phyloP scores from a whole-genome alignment of 306 rosid genomes.

The Sesbania bispinosa region DNA sequence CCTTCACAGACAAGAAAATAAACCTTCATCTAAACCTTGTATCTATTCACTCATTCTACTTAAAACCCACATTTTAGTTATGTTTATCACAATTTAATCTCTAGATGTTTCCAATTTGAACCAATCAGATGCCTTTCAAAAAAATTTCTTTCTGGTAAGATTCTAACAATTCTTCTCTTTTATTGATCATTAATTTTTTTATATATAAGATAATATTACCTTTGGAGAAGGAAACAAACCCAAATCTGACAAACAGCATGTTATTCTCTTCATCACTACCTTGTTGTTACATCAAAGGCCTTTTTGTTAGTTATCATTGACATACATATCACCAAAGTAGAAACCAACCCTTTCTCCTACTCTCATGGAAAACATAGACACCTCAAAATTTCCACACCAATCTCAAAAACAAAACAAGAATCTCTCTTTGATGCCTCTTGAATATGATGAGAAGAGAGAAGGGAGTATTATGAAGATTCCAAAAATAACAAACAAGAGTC shows the following conservation, averaged over 20 bases:
- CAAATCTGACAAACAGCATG: conserved; percentile 40
- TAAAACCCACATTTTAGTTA: conserved; percentile 15
- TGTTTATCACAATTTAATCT: neutral
- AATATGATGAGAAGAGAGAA: conserved; percentile 22
- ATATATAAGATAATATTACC: conserved; percentile 3
- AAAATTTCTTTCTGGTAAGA: conserved; percentile 23
- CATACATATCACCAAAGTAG: conserved; percentile 26
- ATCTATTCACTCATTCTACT: neutral
- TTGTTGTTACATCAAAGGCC: conserved; percentile 17
- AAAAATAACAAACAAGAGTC: conserved; percentile 24
- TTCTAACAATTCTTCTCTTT: conserved; percentile 21
- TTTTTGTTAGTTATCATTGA: neutral
- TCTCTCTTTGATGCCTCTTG: conserved; percentile 4
- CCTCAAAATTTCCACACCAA: conserved; percentile 29
- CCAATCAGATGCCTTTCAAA: conserved; percentile 6
- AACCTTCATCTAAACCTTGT: neutral
- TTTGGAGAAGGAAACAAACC: conserved; percentile 33
- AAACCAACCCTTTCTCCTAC: conserved; percentile 34
- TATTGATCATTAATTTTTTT: neutral
- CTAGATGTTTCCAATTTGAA: neutral
- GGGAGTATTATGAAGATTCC: conserved; percentile 19
- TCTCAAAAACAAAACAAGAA: conserved; percentile 33
- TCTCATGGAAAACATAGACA: conserved; percentile 50
- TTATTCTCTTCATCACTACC: conserved; percentile 40
- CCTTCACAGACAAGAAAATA: neutral